These are phyloP conservation scores for Coemansia sp. DNA, from an alignment of 192 early-diverging fungal genomes.

Conservation along the genomic window DNA sequence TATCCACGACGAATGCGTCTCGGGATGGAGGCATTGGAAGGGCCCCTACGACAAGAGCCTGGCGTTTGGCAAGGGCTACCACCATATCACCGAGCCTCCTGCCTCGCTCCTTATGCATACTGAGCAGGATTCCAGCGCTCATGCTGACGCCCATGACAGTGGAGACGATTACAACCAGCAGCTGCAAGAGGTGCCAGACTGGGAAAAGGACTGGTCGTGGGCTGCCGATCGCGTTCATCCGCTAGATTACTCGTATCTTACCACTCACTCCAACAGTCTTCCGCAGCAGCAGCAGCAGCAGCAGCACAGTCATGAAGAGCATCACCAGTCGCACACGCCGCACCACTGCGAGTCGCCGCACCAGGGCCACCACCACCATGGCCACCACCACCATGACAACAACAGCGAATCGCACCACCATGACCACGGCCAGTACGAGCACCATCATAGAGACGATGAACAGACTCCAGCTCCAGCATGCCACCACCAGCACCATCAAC, in stretches of 20 bases:
- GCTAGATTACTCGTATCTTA: slow-evolving; percentile 49
- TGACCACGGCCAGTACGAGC: slow-evolving; percentile 3
- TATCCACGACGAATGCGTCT: slow-evolving; percentile 63
- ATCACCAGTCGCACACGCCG: background rate
- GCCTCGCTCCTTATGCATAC: background rate
- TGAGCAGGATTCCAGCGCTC: background rate
- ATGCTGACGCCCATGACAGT: background rate
- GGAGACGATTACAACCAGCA: background rate
- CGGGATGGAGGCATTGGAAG: slow-evolving; percentile 50
- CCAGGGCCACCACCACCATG: background rate
- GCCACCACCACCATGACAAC: slow-evolving; percentile 7
- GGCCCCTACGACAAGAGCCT: slow-evolving; percentile 44
- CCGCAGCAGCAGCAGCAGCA: background rate
- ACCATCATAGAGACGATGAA: background rate
- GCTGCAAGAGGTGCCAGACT: slow-evolving; percentile 44
- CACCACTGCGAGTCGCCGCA: background rate
- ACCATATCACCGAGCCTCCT: slow-evolving; percentile 31
- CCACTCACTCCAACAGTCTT: slow-evolving; percentile 13
- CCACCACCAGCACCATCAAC: background rate
- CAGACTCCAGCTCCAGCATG: too few species aligned
- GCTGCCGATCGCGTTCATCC: slow-evolving; percentile 53
- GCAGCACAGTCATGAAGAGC: background rate
- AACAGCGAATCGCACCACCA: slow-evolving; percentile 6
- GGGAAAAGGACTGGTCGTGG: slow-evolving; percentile 60
- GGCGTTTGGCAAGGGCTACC: slow-evolving; percentile 50